phyloP scores from a whole-genome alignment of 306 rosid species.

The Medicago arabica region DNA sequence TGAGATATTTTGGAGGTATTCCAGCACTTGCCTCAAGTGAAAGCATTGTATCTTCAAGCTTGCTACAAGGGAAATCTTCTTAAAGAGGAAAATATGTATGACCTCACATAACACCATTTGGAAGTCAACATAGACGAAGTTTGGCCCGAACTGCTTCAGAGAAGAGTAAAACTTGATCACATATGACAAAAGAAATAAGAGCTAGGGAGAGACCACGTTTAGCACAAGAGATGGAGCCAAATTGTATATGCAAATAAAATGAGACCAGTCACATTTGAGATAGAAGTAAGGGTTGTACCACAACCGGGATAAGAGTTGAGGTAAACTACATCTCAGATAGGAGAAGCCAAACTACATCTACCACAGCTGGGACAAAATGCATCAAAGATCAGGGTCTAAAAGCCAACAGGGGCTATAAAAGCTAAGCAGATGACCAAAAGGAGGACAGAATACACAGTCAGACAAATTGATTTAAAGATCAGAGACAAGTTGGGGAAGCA shows the following conservation, averaged over 20 bases:
- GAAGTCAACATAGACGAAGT: background rate
- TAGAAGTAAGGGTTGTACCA: background rate
- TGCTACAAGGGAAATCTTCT: background rate
- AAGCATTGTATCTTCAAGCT: background rate
- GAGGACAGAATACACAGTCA: background rate
- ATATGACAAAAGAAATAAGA: background rate
- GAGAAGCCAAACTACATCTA: background rate
- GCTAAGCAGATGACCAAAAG: background rate
- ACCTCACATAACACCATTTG: background rate
- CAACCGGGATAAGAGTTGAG: constrained; percentile 1
- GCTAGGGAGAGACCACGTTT: background rate
- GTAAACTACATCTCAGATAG: background rate
- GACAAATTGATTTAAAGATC: constrained; percentile 1
- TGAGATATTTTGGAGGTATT: constrained; percentile 6
- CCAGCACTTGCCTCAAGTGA: background rate
- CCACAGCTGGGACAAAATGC: background rate
- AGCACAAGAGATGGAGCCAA: background rate
- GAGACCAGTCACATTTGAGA: background rate
- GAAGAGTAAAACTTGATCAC: background rate
- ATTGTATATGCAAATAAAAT: background rate
- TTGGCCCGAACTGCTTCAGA: background rate
- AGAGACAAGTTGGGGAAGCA: background rate
- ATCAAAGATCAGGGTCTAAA: constrained; percentile 4
- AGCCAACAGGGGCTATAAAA: constrained; percentile 1
- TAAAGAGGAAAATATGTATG: background rate